Evolutionary conservation across 2,329 filamentous ascomycete species (phyloP), one percentile per base, ranked within the genome.

Genomic region (Sclerotinia borealis): DNA sequence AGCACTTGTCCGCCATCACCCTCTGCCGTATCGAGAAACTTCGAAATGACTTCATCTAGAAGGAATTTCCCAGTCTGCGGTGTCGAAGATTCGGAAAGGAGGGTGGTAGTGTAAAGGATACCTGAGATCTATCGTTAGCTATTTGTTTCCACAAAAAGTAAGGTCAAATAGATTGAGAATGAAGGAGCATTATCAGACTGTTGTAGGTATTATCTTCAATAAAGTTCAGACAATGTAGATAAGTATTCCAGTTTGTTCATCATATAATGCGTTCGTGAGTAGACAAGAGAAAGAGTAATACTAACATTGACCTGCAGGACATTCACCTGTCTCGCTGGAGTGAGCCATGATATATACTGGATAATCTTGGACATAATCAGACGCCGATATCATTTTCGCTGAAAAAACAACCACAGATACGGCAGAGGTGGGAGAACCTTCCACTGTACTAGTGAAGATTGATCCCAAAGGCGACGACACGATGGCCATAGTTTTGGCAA

Each of bases 191-290:
- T 79, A 85, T 96, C 92, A 96, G 92, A 80, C 88, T 91, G 87
- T 93, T 88, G 93, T 89, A 92, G 86, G 84, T 84, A 81, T 82
- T 83, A 83, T 95, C 92, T 87, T 96, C 93, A 96, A 89, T 83
- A 83, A 77, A 80, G 79, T 89, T 96, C 93, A 93, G 93, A 90
- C 92, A 98, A 98, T 97, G 93, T 98, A 97, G 93, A 97, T 98
- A 98, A 98, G 93, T 93, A 91, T 95, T 96, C 83, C 78, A 78
- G 77, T 79, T 84, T 78, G 78, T 82, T 96, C 93, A 98, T 97
- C 93, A 92, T 89, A 74, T 81, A 83, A 81, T 75, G 72, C 70
- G 58, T 60, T 52, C 51, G 61, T 58, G 45, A 63, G 65, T 65
- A 67, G 67, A 37, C 41, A 31, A 49, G 67, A 65, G 64, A 48